Percentiles rank a stretch among this genome's conserved stretches.
Evolutionary conservation across 257 asterid species (phyloP).

Genomic region (Thymus mandschuricus): DNA sequence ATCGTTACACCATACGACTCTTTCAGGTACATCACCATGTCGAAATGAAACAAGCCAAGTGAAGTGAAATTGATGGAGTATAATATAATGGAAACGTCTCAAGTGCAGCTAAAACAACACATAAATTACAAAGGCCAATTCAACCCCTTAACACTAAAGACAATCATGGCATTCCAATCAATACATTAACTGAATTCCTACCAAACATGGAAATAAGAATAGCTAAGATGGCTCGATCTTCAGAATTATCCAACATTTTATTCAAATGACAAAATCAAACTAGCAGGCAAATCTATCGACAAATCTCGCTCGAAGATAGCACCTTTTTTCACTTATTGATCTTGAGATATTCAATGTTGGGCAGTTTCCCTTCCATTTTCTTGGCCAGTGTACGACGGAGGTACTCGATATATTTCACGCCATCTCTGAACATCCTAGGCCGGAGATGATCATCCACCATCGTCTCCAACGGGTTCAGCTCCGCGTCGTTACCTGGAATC

Average conservation of each 20-base stretch:
- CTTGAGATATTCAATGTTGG: conserved; percentile 42
- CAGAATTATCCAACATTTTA: no score
- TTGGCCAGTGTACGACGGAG: conserved; percentile 36
- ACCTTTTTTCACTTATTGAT: neutral
- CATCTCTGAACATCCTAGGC: conserved; percentile 37
- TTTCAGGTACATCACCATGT: no score
- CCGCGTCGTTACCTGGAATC: conserved; percentile 44
- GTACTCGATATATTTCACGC: conserved; percentile 38
- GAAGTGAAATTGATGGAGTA: no score
- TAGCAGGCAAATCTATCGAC: neutral
- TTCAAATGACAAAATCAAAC: neutral
- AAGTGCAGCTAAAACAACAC: neutral
- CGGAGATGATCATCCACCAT: conserved; percentile 33
- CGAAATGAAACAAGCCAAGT: no score
- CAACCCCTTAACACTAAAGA: neutral
- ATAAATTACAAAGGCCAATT: no score
- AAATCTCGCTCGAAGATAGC: no score
- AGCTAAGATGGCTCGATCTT: no score
- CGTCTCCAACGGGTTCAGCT: conserved; percentile 35
- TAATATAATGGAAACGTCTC: no score
- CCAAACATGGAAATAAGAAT: neutral
- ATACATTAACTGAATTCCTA: neutral
- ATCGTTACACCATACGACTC: no score
- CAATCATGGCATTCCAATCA: no score
- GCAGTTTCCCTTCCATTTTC: conserved; percentile 44